These are phyloP conservation scores for Cadophora sp. DNA, from an alignment of 2,329 filamentous ascomycete genomes.

Conservation along the genomic window DNA sequence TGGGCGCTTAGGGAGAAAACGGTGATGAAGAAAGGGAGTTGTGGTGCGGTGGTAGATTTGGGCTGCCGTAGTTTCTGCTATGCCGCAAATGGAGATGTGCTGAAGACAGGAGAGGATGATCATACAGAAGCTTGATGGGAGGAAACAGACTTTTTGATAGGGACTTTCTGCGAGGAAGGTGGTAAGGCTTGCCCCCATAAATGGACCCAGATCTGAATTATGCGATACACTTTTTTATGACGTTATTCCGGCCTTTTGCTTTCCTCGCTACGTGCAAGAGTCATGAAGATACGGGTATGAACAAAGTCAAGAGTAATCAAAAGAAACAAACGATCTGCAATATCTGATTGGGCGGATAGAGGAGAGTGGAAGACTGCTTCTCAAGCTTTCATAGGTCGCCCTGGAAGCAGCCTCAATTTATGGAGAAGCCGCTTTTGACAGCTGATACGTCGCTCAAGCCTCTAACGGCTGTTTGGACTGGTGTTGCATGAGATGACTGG, in stretches of 20 bases:
- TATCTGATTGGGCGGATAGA: not conserved
- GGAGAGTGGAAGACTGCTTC: not conserved
- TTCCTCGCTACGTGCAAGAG: not conserved
- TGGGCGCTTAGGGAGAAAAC: slow-evolving; percentile 16
- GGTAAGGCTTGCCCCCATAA: not conserved
- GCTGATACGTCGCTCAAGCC: slow-evolving; percentile 9
- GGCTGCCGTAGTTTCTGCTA: not conserved
- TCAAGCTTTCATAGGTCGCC: not conserved
- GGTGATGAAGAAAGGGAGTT: slow-evolving; percentile 9
- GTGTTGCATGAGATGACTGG: not conserved
- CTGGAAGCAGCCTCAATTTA: slow-evolving; percentile 6
- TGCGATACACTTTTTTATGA: too few relatives aligned
- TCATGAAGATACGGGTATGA: not conserved
- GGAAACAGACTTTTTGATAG: not conserved
- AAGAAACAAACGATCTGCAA: not conserved
- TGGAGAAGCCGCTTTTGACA: slow-evolving; percentile 4
- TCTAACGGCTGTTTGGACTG: not conserved
- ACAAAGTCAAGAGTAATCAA: not conserved
- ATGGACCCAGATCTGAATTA: not conserved
- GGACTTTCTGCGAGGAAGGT: not conserved
- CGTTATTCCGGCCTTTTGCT: not conserved
- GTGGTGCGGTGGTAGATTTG: not conserved
- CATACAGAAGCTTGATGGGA: slow-evolving; percentile 14
- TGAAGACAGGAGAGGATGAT: not conserved
- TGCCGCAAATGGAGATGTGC: not conserved